These are phyloP conservation scores for Petunia axillaris DNA, from an alignment of 257 asterid species.

Conservation along the genomic window DNA sequence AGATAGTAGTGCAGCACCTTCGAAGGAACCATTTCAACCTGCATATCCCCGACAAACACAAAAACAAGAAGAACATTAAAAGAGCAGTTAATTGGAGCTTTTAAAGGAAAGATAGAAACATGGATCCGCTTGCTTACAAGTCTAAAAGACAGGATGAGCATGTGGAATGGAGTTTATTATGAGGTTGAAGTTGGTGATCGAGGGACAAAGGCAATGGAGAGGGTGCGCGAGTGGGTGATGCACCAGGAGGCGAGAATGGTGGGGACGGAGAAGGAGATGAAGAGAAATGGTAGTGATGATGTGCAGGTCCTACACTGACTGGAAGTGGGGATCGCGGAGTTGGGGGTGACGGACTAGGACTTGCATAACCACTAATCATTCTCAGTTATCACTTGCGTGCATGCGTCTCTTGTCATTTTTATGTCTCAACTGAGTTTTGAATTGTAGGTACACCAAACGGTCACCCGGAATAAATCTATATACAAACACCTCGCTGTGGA, in stretches of 20 bases:
- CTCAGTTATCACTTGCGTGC: not conserved
- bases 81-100: not conserved
- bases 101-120: not conserved
- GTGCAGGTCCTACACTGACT: conserved; percentile 31
- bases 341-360: conserved; percentile 19
- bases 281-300: conserved; percentile 23
- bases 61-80: not conserved
- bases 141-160: conserved; percentile 30
- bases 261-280: conserved; percentile 28
- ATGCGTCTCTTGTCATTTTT: not conserved
- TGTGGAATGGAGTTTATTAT: not conserved
- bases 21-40: conserved; percentile 37
- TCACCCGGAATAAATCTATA: not conserved
- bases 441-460: conserved; percentile 20
- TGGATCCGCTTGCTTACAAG: conserved; percentile 28
- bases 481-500: no score
- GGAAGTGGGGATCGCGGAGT: conserved; percentile 35
- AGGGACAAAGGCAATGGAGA: conserved; percentile 24
- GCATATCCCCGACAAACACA: not conserved
- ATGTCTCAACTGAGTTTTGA: not conserved
- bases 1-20: conserved; percentile 25
- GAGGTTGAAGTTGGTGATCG: conserved; percentile 22
- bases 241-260: conserved; percentile 21
- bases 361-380: conserved; percentile 26
- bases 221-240: conserved; percentile 17